Evolutionary conservation across 1,284 basidiomycete genomes (phyloP).

Genomic region (Puccinia coronata): DNA sequence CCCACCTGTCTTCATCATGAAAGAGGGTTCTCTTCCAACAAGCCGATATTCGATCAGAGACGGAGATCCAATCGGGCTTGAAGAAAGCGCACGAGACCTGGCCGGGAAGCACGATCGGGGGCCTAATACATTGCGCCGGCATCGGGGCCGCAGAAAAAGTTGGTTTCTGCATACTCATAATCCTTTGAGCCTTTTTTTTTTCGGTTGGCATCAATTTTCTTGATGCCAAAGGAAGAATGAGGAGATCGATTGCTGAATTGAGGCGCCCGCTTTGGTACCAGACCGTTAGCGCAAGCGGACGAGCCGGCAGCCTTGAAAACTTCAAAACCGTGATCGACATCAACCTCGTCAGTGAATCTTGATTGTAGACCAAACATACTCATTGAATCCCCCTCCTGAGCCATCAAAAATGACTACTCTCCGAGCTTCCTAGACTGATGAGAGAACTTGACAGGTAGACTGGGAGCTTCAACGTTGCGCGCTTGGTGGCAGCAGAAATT

Average conservation of each 20-base stretch:
- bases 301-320: conserved; percentile 56
- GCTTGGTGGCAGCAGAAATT: conserved; percentile 57
- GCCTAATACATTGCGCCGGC: conserved; percentile 58
- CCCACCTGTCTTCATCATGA: background rate
- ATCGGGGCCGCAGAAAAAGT: conserved; percentile 59
- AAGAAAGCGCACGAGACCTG: conserved; percentile 49
- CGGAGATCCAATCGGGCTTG: background rate
- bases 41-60: conserved; percentile 36
- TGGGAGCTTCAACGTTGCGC: conserved; percentile 59
- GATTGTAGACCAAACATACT: background rate
- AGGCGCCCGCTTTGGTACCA: no score
- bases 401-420: no score
- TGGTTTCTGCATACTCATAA: background rate
- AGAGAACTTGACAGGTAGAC: conserved; percentile 37
- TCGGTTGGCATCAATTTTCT: no score
- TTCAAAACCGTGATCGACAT: conserved; percentile 57
- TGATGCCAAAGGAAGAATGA: no score
- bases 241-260: no score
- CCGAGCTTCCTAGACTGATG: conserved; percentile 17
- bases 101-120: conserved; percentile 54
- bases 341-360: conserved; percentile 53
- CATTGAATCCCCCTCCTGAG: no score
- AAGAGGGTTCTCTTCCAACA: conserved; percentile 52
- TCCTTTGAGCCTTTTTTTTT: no score
- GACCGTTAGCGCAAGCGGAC: conserved; percentile 56